These are phyloP conservation scores for Paralagenidium karlingii DNA, from an alignment of 352 stramenopile genomes.

Conservation along the genomic window DNA sequence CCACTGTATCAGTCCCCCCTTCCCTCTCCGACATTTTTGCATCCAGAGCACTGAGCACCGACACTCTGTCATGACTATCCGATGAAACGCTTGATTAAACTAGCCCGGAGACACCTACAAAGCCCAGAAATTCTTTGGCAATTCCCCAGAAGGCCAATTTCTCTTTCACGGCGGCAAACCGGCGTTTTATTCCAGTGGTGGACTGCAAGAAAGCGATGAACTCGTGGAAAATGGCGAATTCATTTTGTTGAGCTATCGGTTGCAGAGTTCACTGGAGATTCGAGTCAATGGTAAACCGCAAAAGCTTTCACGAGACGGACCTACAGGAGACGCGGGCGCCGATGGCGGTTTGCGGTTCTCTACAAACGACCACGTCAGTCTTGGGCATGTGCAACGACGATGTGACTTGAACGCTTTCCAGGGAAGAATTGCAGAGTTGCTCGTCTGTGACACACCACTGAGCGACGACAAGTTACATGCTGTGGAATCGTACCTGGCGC, in stretches of 20 bases:
- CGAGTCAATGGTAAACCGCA: constrained; percentile 17
- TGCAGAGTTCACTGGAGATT: constrained; percentile 30
- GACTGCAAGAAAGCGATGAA: constrained; percentile 19
- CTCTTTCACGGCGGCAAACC: constrained; percentile 36
- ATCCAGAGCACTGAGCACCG: constrained; percentile 8
- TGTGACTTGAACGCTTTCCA: constrained; percentile 54
- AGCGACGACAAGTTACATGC: constrained; percentile 11
- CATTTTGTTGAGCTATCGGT: constrained; percentile 26
- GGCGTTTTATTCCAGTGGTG: constrained; percentile 31
- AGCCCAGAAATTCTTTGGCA: constrained; percentile 57
- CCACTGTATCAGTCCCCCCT: no score
- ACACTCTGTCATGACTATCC: constrained; percentile 3
- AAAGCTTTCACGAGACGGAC: no score
- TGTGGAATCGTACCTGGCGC: constrained; percentile 28
- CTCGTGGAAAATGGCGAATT: constrained; percentile 11
- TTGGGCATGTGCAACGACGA: constrained; percentile 33
- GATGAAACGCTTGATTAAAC: neutral
- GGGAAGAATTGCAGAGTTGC: constrained; percentile 33
- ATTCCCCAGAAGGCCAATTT: constrained; percentile 55
- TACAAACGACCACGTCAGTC: no score
- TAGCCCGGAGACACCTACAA: constrained; percentile 7
- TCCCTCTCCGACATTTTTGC: neutral
- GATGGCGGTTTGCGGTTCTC: no score
- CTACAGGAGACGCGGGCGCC: no score
- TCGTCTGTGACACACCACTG: constrained; percentile 34